A percentile compares a stretch with the other conserved stretches of the same genome.
Evolutionary conservation across 2,329 filamentous ascomycete species (phyloP).

Genomic region (Scedosporium dehoogii): DNA sequence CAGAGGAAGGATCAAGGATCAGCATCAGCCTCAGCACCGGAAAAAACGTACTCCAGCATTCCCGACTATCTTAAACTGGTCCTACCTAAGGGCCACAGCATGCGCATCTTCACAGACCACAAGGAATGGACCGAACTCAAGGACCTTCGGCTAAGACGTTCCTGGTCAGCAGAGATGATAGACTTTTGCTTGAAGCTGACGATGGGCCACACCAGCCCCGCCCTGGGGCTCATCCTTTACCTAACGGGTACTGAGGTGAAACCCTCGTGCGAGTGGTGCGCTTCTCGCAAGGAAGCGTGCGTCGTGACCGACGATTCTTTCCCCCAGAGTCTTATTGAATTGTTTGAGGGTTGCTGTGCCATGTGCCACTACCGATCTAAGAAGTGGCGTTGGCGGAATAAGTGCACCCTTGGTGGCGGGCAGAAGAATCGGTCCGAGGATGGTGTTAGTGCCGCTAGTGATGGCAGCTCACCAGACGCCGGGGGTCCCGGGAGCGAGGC

Average conservation of each 20-base stretch:
- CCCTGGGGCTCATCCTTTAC: conserved; percentile 8
- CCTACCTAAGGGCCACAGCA: neutral
- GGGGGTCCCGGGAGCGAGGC: no score
- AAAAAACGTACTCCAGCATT: neutral
- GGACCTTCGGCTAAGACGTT: neutral
- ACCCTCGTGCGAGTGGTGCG: neutral
- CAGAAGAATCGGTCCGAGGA: no score
- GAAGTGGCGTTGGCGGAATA: neutral
- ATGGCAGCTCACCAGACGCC: no score
- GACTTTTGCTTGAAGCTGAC: neutral
- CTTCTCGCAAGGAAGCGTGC: neutral
- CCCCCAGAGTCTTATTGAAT: neutral
- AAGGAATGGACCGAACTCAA: neutral
- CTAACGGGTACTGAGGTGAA: conserved; percentile 7
- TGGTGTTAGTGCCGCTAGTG: no score
- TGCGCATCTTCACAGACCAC: neutral
- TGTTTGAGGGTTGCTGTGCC: neutral
- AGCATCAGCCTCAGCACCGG: neutral
- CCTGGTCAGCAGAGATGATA: neutral
- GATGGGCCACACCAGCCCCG: neutral
- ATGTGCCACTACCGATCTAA: neutral
- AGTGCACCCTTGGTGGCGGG: neutral
- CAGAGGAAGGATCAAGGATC: neutral
- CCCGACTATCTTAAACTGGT: neutral
- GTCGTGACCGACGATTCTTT: neutral